Evolutionary conservation across 352 stramenopile genomes (phyloP).

Genomic region (Phytophthora sojae): DNA sequence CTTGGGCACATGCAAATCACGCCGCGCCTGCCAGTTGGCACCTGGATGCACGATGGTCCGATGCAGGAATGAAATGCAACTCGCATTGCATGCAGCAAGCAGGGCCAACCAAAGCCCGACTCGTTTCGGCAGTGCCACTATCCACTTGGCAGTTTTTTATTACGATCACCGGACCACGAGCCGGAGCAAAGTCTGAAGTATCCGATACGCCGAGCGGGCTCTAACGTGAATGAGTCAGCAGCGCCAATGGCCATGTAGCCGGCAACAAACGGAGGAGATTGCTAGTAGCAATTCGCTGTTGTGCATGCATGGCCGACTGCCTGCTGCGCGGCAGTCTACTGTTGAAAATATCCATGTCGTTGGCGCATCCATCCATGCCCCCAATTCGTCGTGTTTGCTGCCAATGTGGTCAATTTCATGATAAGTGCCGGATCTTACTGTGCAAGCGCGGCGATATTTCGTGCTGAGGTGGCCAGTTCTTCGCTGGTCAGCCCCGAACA

Average conservation of each 20-base stretch:
- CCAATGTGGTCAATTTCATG: neutral
- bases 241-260: neutral
- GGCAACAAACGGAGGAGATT: neutral
- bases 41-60: too few species aligned
- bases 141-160: neutral
- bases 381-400: too few species aligned
- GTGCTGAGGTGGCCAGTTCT: conserved; percentile 8
- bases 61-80: neutral
- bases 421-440: neutral
- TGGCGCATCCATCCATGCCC: neutral
- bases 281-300: neutral
- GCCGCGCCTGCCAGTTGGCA: neutral
- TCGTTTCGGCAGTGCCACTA: neutral
- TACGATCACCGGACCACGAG: conserved; percentile 3
- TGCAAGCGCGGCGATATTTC: neutral
- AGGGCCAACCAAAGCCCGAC: neutral
- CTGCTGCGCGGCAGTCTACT: neutral
- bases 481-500: neutral
- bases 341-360: neutral
- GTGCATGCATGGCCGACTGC: too few species aligned
- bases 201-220: neutral
- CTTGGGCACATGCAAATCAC: conserved; percentile 5
- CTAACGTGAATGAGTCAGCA: conserved; percentile 2
- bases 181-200: conserved; percentile 1
- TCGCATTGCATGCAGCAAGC: neutral